Conservation (phyloP, 352 stramenopile species). For the Globisporangium spinosum region DNA sequence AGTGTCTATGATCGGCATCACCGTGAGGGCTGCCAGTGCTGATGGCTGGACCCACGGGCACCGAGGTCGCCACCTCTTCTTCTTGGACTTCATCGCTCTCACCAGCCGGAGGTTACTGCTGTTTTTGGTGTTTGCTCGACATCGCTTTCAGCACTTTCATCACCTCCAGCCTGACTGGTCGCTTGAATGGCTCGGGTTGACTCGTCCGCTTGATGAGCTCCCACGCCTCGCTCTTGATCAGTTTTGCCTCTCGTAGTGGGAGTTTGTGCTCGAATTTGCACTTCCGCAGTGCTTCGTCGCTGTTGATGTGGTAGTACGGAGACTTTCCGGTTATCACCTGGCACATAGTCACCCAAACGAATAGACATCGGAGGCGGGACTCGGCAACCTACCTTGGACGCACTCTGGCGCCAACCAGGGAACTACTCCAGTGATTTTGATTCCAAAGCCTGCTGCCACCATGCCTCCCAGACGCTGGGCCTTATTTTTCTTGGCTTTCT, state of each 20-base stretch:
- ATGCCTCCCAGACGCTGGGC: background rate
- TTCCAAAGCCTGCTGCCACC: background rate
- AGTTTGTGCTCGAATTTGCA: constrained; percentile 4
- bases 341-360: constrained; percentile 23
- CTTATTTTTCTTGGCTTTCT: constrained; percentile 6
- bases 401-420: constrained; percentile 20
- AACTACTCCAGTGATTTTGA: constrained; percentile 12
- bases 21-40: background rate
- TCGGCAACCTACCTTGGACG: constrained; percentile 16
- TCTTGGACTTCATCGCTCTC: background rate
- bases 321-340: constrained; percentile 14
- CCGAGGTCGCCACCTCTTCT: background rate
- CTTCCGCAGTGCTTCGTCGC: background rate
- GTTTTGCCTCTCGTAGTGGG: background rate
- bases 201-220: constrained; percentile 4
- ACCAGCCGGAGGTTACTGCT: background rate
- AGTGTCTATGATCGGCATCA: background rate
- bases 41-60: background rate
- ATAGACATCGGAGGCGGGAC: constrained; percentile 20
- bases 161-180: background rate
- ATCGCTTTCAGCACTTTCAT: constrained; percentile 7
- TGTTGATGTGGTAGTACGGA: constrained; percentile 13
- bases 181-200: background rate
- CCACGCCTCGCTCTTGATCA: background rate
- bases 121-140: background rate